phyloP scores from a whole-genome alignment of 768 basidiomycete species.

The Amanita inopinata region DNA sequence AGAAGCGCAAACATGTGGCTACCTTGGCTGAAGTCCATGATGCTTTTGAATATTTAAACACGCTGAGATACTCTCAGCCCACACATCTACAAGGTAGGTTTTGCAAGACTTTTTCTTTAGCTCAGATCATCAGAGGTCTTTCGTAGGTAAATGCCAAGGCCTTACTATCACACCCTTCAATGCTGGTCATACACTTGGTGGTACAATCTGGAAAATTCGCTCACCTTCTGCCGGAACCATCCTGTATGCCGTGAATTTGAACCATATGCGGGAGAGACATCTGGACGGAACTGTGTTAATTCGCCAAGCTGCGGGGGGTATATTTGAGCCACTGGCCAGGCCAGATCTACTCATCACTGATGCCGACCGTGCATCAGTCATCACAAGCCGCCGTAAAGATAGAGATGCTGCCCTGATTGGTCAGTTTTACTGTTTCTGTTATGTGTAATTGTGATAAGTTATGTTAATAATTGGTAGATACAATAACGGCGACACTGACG shows the following conservation, averaged over 20 bases:
- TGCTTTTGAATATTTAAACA: slow-evolving; percentile 86
- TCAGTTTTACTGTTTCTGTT: slow-evolving; percentile 19
- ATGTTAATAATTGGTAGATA: slow-evolving; percentile 39
- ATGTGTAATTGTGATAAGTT: not conserved
- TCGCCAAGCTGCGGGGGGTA: slow-evolving; percentile 59
- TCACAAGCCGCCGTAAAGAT: slow-evolving; percentile 81
- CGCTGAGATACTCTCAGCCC: slow-evolving; percentile 91
- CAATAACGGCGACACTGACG: slow-evolving; percentile 78
- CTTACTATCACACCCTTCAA: slow-evolving; percentile 92
- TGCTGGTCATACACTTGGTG: slow-evolving; percentile 91
- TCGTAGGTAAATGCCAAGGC: slow-evolving; percentile 78
- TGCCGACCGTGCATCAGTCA: slow-evolving; percentile 74
- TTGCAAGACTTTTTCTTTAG: slow-evolving; percentile 2
- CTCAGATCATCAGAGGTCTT: slow-evolving; percentile 1
- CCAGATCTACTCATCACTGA: slow-evolving; percentile 94
- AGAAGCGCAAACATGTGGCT: slow-evolving; percentile 56
- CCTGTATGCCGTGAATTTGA: slow-evolving; percentile 89
- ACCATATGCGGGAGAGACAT: slow-evolving; percentile 94
- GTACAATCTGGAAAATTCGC: slow-evolving; percentile 98
- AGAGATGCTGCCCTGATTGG: slow-evolving; percentile 85
- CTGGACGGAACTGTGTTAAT: slow-evolving; percentile 89
- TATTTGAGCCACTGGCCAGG: slow-evolving; percentile 78
- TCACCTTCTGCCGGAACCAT: slow-evolving; percentile 95
- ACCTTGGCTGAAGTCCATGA: slow-evolving; percentile 82
- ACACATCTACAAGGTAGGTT: slow-evolving; percentile 83